phyloP scores from a whole-genome alignment of 2,329 filamentous ascomycete genomes.

The Sporothrix brasiliensis region DNA sequence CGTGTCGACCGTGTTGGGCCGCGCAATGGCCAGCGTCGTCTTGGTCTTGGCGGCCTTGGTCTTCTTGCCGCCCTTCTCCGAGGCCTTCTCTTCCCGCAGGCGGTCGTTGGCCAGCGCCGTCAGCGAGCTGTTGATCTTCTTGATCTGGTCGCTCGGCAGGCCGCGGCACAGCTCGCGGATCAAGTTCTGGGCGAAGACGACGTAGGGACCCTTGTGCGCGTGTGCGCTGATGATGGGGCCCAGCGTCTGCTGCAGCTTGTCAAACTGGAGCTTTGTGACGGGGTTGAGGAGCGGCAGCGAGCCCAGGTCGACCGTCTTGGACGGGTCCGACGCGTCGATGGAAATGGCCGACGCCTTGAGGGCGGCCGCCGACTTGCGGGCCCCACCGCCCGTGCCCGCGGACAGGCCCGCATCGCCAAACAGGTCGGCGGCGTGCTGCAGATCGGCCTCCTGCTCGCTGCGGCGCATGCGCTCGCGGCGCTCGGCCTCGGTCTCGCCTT shows the following conservation, averaged over 20 bases:
- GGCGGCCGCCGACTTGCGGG: conserved; percentile 68
- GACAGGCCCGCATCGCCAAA: conserved; percentile 75
- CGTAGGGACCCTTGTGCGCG: conserved; percentile 86
- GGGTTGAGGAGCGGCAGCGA: conserved; percentile 86
- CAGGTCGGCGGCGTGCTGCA: conserved; percentile 86
- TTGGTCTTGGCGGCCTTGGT: conserved; percentile 96
- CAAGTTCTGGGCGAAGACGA: conserved; percentile 88
- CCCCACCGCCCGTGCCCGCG: conserved; percentile 67
- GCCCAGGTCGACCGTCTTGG: conserved; percentile 77
- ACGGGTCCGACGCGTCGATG: conserved; percentile 73
- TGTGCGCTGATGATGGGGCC: conserved; percentile 74
- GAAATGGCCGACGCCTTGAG: conserved; percentile 61
- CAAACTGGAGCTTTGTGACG: conserved; percentile 82
- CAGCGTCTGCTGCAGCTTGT: conserved; percentile 75
- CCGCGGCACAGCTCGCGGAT: conserved; percentile 84
- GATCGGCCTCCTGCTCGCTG: conserved; percentile 84
- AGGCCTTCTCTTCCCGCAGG: conserved; percentile 96
- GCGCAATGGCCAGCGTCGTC: conserved; percentile 71
- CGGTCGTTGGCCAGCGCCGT: conserved; percentile 96
- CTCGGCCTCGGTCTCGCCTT: conserved; percentile 72
- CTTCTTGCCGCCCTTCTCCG: conserved; percentile 96
- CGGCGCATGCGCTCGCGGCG: conserved; percentile 73
- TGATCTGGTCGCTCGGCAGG: conserved; percentile 88
- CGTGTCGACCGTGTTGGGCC: conserved; percentile 68
- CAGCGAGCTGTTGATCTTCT: conserved; percentile 86